Conservation (phyloP, 2,329 filamentous ascomycete genomes). For the Scedosporium aurantiacum region DNA sequence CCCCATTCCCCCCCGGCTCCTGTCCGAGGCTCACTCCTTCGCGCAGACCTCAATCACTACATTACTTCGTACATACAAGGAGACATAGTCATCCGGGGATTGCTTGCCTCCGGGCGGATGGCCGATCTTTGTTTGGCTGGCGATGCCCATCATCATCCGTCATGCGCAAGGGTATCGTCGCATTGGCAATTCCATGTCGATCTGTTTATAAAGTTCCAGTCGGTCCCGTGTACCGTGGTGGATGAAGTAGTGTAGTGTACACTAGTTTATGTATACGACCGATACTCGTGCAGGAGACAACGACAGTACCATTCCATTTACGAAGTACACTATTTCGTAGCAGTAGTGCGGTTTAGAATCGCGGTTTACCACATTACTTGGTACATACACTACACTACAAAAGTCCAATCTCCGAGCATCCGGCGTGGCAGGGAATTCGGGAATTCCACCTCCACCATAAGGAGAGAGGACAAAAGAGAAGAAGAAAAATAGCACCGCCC, state of each 20-base stretch:
- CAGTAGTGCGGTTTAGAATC: too few relatives aligned
- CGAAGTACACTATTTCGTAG: too few relatives aligned
- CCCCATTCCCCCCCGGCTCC: too few relatives aligned
- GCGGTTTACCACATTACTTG: too few relatives aligned
- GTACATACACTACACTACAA: neutral
- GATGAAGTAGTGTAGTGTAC: neutral
- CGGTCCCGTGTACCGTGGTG: neutral
- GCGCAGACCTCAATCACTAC: too few relatives aligned
- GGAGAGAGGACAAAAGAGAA: neutral
- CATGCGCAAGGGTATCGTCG: neutral
- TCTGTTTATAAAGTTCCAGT: neutral
- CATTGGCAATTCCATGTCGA: conserved; percentile 1
- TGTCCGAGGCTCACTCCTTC: too few relatives aligned
- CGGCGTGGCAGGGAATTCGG: neutral
- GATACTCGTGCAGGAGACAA: neutral
- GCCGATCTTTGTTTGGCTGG: neutral
- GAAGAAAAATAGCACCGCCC: neutral
- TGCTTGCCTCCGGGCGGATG: neutral
- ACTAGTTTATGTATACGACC: neutral
- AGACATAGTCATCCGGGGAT: too few relatives aligned
- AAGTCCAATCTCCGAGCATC: neutral
- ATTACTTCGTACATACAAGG: too few relatives aligned
- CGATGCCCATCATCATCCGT: neutral
- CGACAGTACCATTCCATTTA: too few relatives aligned
- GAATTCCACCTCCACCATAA: too few relatives aligned